A percentile compares a stretch with the other conserved stretches of the same genome.
Evolutionary conservation across 495 filamentous ascomycete genomes (phyloP).

Genomic region (Oidiodendron maius): DNA sequence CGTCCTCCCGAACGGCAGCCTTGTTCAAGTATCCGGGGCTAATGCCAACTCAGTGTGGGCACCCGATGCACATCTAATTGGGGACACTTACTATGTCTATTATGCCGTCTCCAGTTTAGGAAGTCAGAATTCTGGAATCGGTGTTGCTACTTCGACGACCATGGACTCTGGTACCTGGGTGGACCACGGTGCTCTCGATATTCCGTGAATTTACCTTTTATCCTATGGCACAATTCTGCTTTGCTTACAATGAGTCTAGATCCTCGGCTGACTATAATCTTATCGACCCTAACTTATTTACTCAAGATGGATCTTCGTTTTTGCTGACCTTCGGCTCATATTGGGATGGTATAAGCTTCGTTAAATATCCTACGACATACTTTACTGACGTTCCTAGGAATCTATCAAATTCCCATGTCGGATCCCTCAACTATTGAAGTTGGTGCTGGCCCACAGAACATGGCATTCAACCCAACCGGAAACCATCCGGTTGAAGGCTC

Average conservation of each 20-base stretch:
- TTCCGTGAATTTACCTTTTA: background rate
- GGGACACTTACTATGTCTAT: conserved; percentile 61
- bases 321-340: conserved; percentile 64
- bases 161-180: conserved; percentile 57
- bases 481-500: conserved; percentile 53
- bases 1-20: conserved; percentile 50
- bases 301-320: conserved; percentile 34
- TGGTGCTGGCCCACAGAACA: conserved; percentile 31
- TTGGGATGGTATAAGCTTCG: conserved; percentile 56
- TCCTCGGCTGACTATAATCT: conserved; percentile 56
- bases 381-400: conserved; percentile 11
- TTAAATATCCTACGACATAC: too few species aligned
- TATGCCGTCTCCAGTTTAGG: conserved; percentile 64
- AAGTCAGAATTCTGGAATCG: conserved; percentile 56
- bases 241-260: conserved; percentile 33
- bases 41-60: conserved; percentile 64
- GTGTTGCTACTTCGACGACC: conserved; percentile 57
- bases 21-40: conserved; percentile 44
- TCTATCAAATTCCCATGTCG: conserved; percentile 54
- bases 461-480: conserved; percentile 50
- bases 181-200: conserved; percentile 36
- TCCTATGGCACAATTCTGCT: background rate
- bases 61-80: conserved; percentile 55
- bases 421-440: conserved; percentile 33
- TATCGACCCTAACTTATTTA: conserved; percentile 58